Conservation (phyloP, 2,329 filamentous ascomycete species). For the Penicillium hesseltinei region DNA sequence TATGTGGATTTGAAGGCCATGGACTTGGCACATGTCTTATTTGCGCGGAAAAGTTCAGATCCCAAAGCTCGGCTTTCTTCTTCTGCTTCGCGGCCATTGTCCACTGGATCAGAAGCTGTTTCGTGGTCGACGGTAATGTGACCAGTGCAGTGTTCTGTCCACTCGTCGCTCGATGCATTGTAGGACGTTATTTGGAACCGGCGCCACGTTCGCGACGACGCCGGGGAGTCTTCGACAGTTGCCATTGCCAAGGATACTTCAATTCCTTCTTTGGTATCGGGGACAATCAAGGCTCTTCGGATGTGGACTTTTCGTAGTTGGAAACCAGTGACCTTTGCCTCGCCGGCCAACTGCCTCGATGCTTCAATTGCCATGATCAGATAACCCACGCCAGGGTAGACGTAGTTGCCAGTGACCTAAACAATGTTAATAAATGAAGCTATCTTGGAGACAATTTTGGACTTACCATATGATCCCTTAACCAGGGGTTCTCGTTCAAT, state of each 20-base stretch:
- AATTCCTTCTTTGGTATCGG: slow-evolving; percentile 32
- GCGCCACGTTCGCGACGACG: slow-evolving; percentile 24
- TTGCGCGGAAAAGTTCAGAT: slow-evolving; percentile 11
- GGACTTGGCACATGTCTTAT: slow-evolving; percentile 20
- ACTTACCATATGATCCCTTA: slow-evolving; percentile 30
- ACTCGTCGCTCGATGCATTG: slow-evolving; percentile 27
- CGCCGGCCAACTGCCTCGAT: slow-evolving; percentile 23
- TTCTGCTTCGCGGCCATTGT: slow-evolving; percentile 11
- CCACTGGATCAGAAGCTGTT: not conserved
- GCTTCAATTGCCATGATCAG: slow-evolving; percentile 33
- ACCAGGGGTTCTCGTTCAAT: slow-evolving; percentile 32
- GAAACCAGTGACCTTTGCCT: slow-evolving; percentile 14
- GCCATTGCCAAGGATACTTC: slow-evolving; percentile 30
- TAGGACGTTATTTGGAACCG: slow-evolving; percentile 35
- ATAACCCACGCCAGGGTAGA: slow-evolving; percentile 32
- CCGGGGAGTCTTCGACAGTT: slow-evolving; percentile 20
- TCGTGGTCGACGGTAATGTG: slow-evolving; percentile 27
- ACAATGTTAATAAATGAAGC: not conserved
- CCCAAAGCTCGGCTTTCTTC: slow-evolving; percentile 18
- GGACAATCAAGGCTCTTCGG: slow-evolving; percentile 30
- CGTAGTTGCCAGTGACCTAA: slow-evolving; percentile 20
- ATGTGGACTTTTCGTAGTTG: slow-evolving; percentile 27
- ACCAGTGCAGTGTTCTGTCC: slow-evolving; percentile 39
- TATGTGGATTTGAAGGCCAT: slow-evolving; percentile 27
- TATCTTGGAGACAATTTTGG: not conserved